phyloP scores from a whole-genome alignment of 257 asterid genomes.

The Ballota nigra region DNA sequence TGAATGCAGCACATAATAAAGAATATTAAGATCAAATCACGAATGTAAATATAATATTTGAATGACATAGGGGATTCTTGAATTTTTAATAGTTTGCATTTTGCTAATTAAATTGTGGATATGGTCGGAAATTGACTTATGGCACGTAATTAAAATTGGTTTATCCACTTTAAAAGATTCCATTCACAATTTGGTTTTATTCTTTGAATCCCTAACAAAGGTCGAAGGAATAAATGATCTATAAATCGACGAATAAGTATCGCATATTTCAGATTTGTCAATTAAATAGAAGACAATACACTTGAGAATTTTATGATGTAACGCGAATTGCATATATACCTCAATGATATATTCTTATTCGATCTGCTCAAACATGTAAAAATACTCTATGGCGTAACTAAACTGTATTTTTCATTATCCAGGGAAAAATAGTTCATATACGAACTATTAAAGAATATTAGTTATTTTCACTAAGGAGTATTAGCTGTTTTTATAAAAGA shows the following conservation, averaged over 20 bases:
- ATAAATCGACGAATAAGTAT: constrained; percentile 27
- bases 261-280: constrained; percentile 17
- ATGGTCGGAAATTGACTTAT: neutral
- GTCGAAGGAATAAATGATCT: constrained; percentile 6
- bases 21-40: neutral
- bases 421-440: too few species aligned
- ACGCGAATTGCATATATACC: neutral
- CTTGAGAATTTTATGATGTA: neutral
- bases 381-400: neutral
- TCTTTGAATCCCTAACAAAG: neutral
- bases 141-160: neutral
- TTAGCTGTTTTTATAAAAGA: too few species aligned
- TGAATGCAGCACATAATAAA: too few species aligned
- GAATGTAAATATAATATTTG: neutral
- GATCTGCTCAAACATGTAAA: constrained; percentile 4
- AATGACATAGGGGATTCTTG: too few species aligned
- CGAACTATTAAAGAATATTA: too few species aligned
- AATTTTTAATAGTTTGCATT: neutral
- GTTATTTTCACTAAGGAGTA: too few species aligned
- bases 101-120: neutral
- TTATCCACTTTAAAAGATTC: constrained; percentile 12
- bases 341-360: constrained; percentile 11
- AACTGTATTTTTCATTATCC: too few species aligned
- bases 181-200: constrained; percentile 11
- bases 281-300: neutral